Conservation (phyloP, 768 basidiomycete species). For the Crepidotus variabilis region DNA sequence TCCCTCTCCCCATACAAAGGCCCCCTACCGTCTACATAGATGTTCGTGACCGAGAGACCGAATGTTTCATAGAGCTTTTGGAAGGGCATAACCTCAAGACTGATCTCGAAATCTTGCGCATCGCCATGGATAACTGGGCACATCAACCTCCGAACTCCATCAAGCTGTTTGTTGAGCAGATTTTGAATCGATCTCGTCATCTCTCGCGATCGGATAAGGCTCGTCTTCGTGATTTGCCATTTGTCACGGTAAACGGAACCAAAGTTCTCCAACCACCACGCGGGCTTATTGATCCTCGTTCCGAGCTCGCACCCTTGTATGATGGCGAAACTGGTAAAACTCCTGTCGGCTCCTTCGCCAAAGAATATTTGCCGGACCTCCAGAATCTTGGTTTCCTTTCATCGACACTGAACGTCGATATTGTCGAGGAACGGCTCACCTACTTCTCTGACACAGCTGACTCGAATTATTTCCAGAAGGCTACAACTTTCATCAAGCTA, state of each 20-base stretch:
- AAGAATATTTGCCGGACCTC: slow-evolving; percentile 7
- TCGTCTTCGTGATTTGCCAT: slow-evolving; percentile 19
- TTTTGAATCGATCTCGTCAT: slow-evolving; percentile 18
- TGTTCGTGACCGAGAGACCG: slow-evolving; percentile 4
- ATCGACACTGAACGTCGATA: slow-evolving; percentile 20
- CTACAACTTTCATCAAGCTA: slow-evolving; percentile 3
- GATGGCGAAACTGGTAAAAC: slow-evolving; percentile 12
- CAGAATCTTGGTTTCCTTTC: slow-evolving; percentile 22
- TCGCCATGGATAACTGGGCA: slow-evolving; percentile 24
- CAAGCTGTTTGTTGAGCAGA: slow-evolving; percentile 22
- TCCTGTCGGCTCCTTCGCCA: slow-evolving; percentile 10
- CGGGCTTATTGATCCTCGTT: slow-evolving; percentile 26
- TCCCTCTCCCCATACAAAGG: slow-evolving; percentile 8
- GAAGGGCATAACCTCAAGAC: background rate
- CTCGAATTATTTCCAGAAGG: slow-evolving; percentile 7
- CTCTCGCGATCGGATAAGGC: slow-evolving; percentile 1
- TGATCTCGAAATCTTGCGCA: slow-evolving; percentile 17
- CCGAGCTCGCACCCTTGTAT: slow-evolving; percentile 23
- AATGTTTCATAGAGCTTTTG: slow-evolving; percentile 1
- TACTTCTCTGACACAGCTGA: slow-evolving; percentile 21
- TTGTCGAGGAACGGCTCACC: slow-evolving; percentile 31
- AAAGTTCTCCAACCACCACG: slow-evolving; percentile 14
- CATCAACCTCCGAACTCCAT: slow-evolving; percentile 19
- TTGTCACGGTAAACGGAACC: slow-evolving; percentile 21
- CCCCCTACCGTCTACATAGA: slow-evolving; percentile 9